phyloP scores from a whole-genome alignment of 768 basidiomycete species.

The Leccinum barrowsii region DNA sequence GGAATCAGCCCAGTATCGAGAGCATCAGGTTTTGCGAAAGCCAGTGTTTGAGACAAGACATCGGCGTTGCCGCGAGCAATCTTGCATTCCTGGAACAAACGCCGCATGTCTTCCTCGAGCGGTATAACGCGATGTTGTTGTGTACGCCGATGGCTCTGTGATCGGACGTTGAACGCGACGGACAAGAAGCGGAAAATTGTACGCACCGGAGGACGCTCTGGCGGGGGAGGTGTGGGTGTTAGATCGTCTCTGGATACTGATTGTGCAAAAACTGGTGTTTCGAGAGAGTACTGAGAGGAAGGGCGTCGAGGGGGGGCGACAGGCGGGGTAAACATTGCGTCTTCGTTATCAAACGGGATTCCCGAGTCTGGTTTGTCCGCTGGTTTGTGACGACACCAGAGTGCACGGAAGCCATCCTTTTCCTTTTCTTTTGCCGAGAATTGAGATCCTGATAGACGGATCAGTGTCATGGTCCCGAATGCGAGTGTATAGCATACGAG shows the following conservation, averaged over 20 bases:
- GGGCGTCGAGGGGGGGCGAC: slow-evolving; percentile 35
- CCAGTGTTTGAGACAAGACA: slow-evolving; percentile 67
- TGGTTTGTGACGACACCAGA: slow-evolving; percentile 82
- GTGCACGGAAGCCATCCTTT: slow-evolving; percentile 57
- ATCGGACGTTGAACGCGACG: not conserved
- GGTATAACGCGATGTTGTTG: slow-evolving; percentile 51
- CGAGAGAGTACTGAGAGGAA: slow-evolving; percentile 26
- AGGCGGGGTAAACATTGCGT: slow-evolving; percentile 76
- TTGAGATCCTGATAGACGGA: slow-evolving; percentile 16
- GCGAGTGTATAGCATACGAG: slow-evolving; percentile 15
- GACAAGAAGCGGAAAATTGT: not conserved
- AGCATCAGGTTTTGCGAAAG: slow-evolving; percentile 67
- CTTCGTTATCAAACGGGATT: slow-evolving; percentile 72
- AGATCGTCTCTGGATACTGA: slow-evolving; percentile 28
- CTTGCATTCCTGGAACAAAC: slow-evolving; percentile 81
- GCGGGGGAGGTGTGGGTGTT: slow-evolving; percentile 21
- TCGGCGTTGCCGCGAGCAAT: slow-evolving; percentile 80
- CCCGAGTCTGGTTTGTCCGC: slow-evolving; percentile 82
- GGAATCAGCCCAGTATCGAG: slow-evolving; percentile 61
- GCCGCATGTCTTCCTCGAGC: slow-evolving; percentile 78
- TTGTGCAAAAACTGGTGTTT: slow-evolving; percentile 39
- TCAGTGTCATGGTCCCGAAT: not conserved
- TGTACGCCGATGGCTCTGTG: slow-evolving; percentile 15
- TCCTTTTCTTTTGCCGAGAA: slow-evolving; percentile 27
- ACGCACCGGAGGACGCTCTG: slow-evolving; percentile 26